Conservation (phyloP, 78 protist genomes). For the Polysphondylium violaceum region DNA sequence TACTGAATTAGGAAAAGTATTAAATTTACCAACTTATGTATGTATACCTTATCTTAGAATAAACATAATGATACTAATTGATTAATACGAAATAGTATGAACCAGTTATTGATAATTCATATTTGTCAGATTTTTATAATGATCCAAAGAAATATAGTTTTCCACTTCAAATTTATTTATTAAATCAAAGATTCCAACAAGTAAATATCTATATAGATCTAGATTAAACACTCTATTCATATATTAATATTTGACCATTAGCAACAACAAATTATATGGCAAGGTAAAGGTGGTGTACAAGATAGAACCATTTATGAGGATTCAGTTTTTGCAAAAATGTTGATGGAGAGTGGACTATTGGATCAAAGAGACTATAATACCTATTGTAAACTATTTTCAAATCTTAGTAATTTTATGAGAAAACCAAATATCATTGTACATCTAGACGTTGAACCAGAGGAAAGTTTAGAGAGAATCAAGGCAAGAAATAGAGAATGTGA, state of each 20-base stretch:
- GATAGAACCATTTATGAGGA: constrained; percentile 92
- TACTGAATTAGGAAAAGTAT: constrained; percentile 75
- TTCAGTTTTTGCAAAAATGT: constrained; percentile 86
- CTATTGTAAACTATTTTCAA: constrained; percentile 75
- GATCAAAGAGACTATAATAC: constrained; percentile 87
- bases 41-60: not conserved
- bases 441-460: constrained; percentile 89
- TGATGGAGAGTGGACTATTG: constrained; percentile 78
- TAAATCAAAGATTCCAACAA: constrained; percentile 87
- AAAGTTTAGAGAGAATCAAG: constrained; percentile 81
- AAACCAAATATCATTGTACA: constrained; percentile 88
- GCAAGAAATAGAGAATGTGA: constrained; percentile 83
- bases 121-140: constrained; percentile 83
- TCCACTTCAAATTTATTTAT: constrained; percentile 86
- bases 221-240: not conserved
- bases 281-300: constrained; percentile 79
- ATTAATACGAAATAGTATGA: constrained; percentile 53
- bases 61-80: not conserved
- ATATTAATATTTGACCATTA: not conserved
- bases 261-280: constrained; percentile 79
- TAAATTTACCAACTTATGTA: constrained; percentile 78
- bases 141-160: constrained; percentile 85
- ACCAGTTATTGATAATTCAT: constrained; percentile 84
- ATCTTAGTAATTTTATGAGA: constrained; percentile 88
- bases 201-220: constrained; percentile 18